phyloP scores from a whole-genome alignment of 225 moss, liverwort and hornwort genomes.

The Marchantia polymorpha region DNA sequence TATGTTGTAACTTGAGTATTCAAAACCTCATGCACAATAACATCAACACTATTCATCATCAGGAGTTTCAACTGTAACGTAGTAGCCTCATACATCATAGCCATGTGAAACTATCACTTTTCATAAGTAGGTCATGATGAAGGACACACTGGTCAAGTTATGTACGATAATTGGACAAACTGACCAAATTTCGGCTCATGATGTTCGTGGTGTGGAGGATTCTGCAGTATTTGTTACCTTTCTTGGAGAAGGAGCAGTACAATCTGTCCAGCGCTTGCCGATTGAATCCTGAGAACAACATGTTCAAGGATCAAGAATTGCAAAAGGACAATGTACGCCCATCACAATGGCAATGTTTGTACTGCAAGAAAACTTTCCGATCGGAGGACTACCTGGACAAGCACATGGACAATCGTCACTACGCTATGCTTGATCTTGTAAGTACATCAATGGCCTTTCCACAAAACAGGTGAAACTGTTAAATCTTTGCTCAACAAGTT shows the following conservation, averaged over 20 bases:
- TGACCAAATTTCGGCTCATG: background rate
- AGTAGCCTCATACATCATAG: too few species aligned
- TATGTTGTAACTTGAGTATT: background rate
- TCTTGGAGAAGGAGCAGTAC: slow-evolving; percentile 73
- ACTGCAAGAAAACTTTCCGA: slow-evolving; percentile 87
- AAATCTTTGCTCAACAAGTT: background rate
- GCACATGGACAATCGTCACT: slow-evolving; percentile 87
- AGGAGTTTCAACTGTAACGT: too few species aligned
- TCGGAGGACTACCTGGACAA: slow-evolving; percentile 66
- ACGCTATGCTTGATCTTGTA: slow-evolving; percentile 54
- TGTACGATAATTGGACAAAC: too few species aligned
- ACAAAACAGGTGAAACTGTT: background rate
- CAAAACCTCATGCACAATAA: background rate
- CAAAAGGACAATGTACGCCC: slow-evolving; percentile 63
- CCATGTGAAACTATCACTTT: too few species aligned
- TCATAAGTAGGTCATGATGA: too few species aligned
- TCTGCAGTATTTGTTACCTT: slow-evolving; percentile 84
- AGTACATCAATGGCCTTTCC: background rate
- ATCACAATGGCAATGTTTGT: slow-evolving; percentile 84
- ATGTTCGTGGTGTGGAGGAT: slow-evolving; percentile 17
- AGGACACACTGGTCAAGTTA: too few species aligned
- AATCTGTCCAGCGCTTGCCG: slow-evolving; percentile 68
- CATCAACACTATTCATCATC: too few species aligned
- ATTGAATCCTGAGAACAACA: slow-evolving; percentile 63
- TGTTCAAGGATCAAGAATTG: slow-evolving; percentile 68